Percentiles rank a stretch among this genome's conserved stretches.
Conservation (phyloP, 2,329 filamentous ascomycete genomes). For the Rutstroemia sp. region DNA sequence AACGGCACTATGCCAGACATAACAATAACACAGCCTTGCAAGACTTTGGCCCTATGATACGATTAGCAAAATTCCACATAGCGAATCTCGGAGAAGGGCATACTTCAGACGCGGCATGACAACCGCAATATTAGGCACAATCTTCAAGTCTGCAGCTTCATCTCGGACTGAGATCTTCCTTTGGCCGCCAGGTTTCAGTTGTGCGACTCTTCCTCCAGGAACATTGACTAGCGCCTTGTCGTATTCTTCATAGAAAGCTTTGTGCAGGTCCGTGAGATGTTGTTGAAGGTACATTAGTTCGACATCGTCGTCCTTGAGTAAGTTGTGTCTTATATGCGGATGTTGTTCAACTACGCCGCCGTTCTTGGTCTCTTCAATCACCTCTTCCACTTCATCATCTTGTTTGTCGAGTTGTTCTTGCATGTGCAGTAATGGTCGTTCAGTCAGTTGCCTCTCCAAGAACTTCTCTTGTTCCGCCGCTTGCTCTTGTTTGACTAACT, state of each 20-base stretch:
- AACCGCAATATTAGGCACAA: conserved; percentile 76
- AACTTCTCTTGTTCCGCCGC: conserved; percentile 79
- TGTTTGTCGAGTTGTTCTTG: conserved; percentile 87
- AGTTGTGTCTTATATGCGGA: conserved; percentile 53
- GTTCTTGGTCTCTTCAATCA: conserved; percentile 31
- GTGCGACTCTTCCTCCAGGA: conserved; percentile 34
- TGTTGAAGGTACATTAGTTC: conserved; percentile 73
- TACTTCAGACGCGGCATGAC: conserved; percentile 79
- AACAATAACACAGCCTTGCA: conserved; percentile 70
- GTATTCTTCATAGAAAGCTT: conserved; percentile 76
- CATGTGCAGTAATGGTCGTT: conserved; percentile 82
- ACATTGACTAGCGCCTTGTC: conserved; percentile 42
- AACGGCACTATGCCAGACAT: conserved; percentile 87
- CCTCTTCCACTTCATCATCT: conserved; percentile 51
- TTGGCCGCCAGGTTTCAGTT: conserved; percentile 29
- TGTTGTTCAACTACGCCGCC: conserved; percentile 30
- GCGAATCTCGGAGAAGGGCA: background rate
- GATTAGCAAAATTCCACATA: conserved; percentile 16
- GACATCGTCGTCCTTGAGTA: conserved; percentile 80
- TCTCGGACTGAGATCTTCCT: conserved; percentile 40
- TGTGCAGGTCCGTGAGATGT: conserved; percentile 69
- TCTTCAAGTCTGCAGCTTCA: conserved; percentile 38
- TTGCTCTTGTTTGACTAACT: conserved; percentile 63
- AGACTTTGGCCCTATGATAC: conserved; percentile 44
- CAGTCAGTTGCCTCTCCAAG: conserved; percentile 80